Evolutionary conservation across 345 rosid genomes (phyloP), one percentile per base, ranked within the genome.

Genomic region (Corchorus olitorius): DNA sequence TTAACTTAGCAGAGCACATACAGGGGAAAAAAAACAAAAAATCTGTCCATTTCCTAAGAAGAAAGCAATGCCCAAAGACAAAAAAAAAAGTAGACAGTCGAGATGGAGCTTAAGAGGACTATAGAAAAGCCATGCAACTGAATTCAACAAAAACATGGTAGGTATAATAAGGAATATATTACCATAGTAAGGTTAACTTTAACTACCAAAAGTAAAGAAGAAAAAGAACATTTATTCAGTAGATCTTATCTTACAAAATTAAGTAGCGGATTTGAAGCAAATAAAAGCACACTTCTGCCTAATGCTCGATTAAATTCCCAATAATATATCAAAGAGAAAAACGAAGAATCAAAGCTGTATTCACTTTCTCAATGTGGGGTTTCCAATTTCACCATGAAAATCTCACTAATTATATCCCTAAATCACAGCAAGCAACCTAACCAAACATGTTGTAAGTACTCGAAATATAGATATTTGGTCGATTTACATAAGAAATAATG

Each of bases 1-100:
- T 69, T 49, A 69, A 50, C 73, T 49, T 69, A 69, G 59, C 22
- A 49, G 16, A 33, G 59, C 22, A 50, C 50, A 48, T 49, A 49
- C 4, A 50, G 6, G 43, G 6, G 50, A 50, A 41, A 49, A 15
- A 43, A n/a, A 12, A 49, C 7, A 50, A 33, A 49, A 27, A 49
- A 8, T 49, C 8, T 19, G 10, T 49, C 33, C 73, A 3, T 48
- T 15, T 20, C 72, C 27, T 7, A 16, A 49, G 3, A 20, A 43
- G 16, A 66, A 66, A 66, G 35, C 33, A 66, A 20, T 45, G 48
- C 48, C 45, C 8, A 45, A 45, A 45, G 9, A 45, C 48, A 45
- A 45, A 45, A 4, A 45, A 45, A 45, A 45, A 45, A 8, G 48
- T 45, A 45, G 8, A 45, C 9, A 45, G 10, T 7, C 8, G 2